phyloP scores from a whole-genome alignment of 495 filamentous ascomycete genomes.

The Xylaria cubensis region DNA sequence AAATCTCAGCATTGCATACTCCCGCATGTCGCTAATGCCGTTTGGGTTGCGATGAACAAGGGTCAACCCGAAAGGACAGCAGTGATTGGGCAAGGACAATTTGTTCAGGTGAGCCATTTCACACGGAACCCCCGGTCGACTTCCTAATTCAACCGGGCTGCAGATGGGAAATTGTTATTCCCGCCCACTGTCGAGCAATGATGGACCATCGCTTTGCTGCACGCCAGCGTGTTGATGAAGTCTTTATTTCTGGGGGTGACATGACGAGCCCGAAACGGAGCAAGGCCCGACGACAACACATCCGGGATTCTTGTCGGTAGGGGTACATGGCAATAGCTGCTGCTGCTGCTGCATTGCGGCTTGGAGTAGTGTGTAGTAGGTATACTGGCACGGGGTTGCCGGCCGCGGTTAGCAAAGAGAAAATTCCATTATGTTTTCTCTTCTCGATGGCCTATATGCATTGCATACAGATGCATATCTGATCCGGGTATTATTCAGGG shows the following conservation, averaged over 20 bases:
- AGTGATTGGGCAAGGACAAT: constrained; percentile 20
- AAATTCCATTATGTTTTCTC: not conserved
- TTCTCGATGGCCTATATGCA: not conserved
- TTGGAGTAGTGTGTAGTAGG: not conserved
- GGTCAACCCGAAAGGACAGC: not conserved
- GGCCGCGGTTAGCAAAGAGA: constrained; percentile 8
- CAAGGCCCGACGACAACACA: constrained; percentile 2
- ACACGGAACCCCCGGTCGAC: constrained; percentile 24
- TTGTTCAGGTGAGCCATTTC: constrained; percentile 30
- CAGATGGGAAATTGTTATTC: constrained; percentile 24
- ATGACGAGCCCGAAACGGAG: constrained; percentile 16
- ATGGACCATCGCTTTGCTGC: constrained; percentile 7
- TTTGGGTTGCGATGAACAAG: constrained; percentile 4
- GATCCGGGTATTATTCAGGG: not conserved
- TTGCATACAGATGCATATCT: not conserved
- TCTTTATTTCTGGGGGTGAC: constrained; percentile 17
- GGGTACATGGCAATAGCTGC: not conserved
- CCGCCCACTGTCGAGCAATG: constrained; percentile 1
- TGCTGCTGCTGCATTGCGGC: not conserved
- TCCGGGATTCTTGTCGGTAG: not conserved
- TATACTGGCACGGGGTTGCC: constrained; percentile 19
- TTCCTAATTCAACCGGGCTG: constrained; percentile 23
- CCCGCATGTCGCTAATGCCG: constrained; percentile 19
- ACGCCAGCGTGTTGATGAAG: constrained; percentile 19
- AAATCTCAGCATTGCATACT: constrained; percentile 17